A percentile compares a stretch with the other conserved stretches of the same genome.
These are phyloP conservation scores for Rhipidocladum racemiflorum DNA, from an alignment of 176 grass and related monocot genomes.

Conservation along the genomic window DNA sequence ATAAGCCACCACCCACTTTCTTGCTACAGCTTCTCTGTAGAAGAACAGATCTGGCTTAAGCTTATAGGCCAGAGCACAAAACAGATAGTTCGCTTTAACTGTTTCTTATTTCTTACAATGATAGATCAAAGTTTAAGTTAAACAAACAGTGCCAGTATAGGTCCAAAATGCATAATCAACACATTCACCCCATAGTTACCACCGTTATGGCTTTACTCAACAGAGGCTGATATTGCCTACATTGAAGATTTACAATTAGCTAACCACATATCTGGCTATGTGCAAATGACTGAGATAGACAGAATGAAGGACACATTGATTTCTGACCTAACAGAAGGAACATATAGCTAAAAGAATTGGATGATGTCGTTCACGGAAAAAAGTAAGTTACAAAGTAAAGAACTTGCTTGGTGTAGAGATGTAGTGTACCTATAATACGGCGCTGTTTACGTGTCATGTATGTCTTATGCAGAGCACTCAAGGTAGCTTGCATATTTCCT, in stretches of 20 bases:
- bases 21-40: not conserved
- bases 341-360: not conserved
- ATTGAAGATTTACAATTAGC: not conserved
- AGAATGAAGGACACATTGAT: not conserved
- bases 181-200: not conserved
- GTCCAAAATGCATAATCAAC: not conserved
- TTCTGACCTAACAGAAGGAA: not conserved
- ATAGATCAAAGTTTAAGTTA: not conserved
- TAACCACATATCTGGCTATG: not conserved
- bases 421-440: conserved; percentile 49
- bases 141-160: not conserved
- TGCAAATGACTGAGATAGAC: not conserved
- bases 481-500: conserved; percentile 22
- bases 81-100: not conserved
- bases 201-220: conserved; percentile 11
- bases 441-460: conserved; percentile 28
- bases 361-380: not conserved
- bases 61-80: not conserved
- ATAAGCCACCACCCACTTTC: not conserved
- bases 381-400: not conserved
- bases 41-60: conserved; percentile 1
- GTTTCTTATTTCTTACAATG: not conserved
- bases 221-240: not conserved
- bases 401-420: not conserved
- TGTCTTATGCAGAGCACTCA: conserved; percentile 51